These are phyloP conservation scores for Phytophthora meadii DNA, from an alignment of 352 stramenopile genomes.

Conservation along the genomic window DNA sequence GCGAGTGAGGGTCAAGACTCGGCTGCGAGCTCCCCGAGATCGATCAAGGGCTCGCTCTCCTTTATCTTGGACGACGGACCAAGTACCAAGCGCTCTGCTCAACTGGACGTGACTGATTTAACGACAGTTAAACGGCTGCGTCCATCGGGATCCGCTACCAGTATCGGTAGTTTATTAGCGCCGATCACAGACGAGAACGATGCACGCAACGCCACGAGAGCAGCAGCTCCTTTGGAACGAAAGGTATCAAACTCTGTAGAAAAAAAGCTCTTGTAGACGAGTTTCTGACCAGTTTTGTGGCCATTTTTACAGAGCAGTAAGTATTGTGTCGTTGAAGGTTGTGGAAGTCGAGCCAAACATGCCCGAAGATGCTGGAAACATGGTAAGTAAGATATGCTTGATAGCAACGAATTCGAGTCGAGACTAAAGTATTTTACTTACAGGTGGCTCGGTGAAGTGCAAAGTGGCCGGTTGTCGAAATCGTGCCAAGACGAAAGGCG, in stretches of 20 bases:
- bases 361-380: constrained; percentile 60
- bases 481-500: constrained; percentile 61
- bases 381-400: constrained; percentile 23
- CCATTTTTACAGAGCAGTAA: constrained; percentile 45
- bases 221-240: constrained; percentile 9
- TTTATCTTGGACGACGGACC: constrained; percentile 44
- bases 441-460: constrained; percentile 56
- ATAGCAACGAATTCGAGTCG: not conserved
- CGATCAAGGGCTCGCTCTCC: constrained; percentile 47
- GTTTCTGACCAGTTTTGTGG: not conserved
- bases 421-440: not conserved
- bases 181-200: constrained; percentile 18
- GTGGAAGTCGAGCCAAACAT: constrained; percentile 57
- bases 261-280: not conserved
- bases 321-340: constrained; percentile 58
- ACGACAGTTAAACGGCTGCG: constrained; percentile 11
- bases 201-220: constrained; percentile 8
- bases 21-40: constrained; percentile 21
- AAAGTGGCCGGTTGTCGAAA: constrained; percentile 56
- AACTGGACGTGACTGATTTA: constrained; percentile 2
- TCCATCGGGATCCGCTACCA: constrained; percentile 6
- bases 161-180: constrained; percentile 19
- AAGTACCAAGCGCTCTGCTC: constrained; percentile 4
- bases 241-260: constrained; percentile 16
- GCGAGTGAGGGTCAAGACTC: constrained; percentile 19